Base-by-base conservation (phyloP, 495 filamentous ascomycete species). In the Penicillium manginii region DNA sequence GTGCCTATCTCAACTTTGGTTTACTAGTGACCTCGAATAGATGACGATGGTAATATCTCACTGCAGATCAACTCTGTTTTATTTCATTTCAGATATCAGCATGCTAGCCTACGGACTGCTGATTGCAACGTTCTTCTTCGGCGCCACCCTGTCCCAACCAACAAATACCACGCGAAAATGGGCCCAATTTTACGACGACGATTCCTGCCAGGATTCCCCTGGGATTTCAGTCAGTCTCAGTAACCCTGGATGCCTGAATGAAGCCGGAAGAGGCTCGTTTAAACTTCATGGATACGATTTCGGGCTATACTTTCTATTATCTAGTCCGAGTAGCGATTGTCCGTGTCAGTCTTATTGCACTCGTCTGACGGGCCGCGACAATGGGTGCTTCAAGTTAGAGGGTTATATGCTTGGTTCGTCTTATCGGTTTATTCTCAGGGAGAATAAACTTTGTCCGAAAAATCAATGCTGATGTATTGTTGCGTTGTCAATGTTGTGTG, bases 141-240 rank as follows among this genome's bases (percentile, higher is more conserved):
- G 40, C 3, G 17, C 40, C 0, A 43, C 17, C 15, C 14, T 17
- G 8, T n/a, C 17, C 40, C 17, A 43, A 3, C 17, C 40, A 43
- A 43, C 40, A 17, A 43, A 43, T n/a, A 2, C 17, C 2, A 43
- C 40, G 7, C 7, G 12, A 43, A 43, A 43, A 43, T 43, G 40
- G 40, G 40, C 40, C 17, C 40, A 43, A 43, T 43, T 43, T n/a
- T 43, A 43, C 40, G 40, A 43, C 17, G 40, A 43, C 40, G 40
- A 43, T 43, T 43, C 40, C 17, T 43, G 40, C 17, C 5, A 1
- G 18, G 40, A n/a, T 17, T n/a, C 12, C 17, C 40, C 17, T 10
- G 40, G 40, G 17, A 17, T 43, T n/a, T 43, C 40, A 8, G 40
- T 43, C 17, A 43, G 40, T 17, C 40, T 43, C 7, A 17, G 6